These are phyloP conservation scores for Musa itinerans DNA, from an alignment of 176 grass and related monocot species.

Conservation along the genomic window DNA sequence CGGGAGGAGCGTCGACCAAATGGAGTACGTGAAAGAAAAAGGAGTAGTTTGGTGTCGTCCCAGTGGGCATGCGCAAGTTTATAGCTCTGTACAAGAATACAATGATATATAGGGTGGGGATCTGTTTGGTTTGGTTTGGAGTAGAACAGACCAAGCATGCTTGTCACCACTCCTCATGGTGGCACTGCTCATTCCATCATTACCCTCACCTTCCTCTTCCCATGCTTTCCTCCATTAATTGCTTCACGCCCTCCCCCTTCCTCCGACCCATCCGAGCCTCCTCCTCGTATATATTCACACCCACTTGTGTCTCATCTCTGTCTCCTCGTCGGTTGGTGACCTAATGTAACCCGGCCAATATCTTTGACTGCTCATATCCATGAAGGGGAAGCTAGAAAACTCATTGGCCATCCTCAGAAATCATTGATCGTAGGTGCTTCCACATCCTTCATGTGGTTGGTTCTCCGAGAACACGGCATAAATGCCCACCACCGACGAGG, in stretches of 20 bases:
- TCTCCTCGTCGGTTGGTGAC: too few relatives aligned
- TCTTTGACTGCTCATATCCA: too few relatives aligned
- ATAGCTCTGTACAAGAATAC: not conserved
- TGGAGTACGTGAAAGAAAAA: constrained; percentile 14
- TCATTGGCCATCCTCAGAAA: too few relatives aligned
- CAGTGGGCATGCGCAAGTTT: constrained; percentile 11
- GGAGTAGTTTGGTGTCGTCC: constrained; percentile 18
- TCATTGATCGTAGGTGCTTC: too few relatives aligned
- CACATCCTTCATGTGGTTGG: too few relatives aligned
- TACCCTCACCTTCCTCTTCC: constrained; percentile 52
- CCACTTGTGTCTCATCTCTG: not conserved
- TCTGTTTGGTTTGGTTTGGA: not conserved
- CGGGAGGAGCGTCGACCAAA: not conserved
- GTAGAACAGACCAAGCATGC: not conserved
- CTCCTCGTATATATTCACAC: not conserved
- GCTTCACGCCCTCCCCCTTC: constrained; percentile 20
- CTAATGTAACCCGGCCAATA: too few relatives aligned
- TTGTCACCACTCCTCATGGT: constrained; percentile 14
- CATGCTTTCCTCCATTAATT: constrained; percentile 34
- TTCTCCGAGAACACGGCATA: too few relatives aligned
- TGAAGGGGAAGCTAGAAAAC: too few relatives aligned
- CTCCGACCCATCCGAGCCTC: constrained; percentile 11
- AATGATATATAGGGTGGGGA: not conserved
- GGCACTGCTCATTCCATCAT: constrained; percentile 45
- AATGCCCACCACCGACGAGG: too few relatives aligned